A percentile compares a stretch with the other conserved stretches of the same genome.
phyloP scores from a whole-genome alignment of 176 grass and related monocot species.

The Aegilops tauschii region DNA sequence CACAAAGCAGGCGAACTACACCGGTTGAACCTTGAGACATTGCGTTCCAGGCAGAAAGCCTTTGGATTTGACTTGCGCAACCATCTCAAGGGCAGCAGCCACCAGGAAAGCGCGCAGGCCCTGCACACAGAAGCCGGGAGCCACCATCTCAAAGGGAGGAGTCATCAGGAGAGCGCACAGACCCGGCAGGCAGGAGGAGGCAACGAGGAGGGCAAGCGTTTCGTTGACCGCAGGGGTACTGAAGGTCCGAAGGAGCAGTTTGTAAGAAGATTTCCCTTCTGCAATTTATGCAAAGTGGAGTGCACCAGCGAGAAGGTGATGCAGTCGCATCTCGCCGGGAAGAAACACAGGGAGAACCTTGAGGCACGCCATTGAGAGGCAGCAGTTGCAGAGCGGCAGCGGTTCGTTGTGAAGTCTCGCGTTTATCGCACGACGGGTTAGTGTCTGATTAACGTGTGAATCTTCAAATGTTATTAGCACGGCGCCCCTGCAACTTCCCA shows the following conservation, averaged over 20 bases:
- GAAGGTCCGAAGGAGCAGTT: not conserved
- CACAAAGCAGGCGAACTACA: conserved; percentile 15
- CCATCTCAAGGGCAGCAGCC: not conserved
- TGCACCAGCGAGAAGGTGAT: not conserved
- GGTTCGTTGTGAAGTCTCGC: not conserved
- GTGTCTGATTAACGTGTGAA: not conserved
- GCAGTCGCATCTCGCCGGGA: conserved; percentile 10
- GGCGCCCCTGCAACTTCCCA: not conserved
- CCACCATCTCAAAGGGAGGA: not conserved
- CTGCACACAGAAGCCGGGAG: not conserved
- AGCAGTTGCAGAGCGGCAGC: not conserved
- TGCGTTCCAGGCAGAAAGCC: not conserved
- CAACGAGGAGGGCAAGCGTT: not conserved
- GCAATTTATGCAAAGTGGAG: not conserved
- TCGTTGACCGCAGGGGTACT: not conserved
- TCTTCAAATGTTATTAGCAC: not conserved
- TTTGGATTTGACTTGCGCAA: not conserved
- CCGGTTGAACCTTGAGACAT: not conserved
- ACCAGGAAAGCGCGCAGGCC: not conserved
- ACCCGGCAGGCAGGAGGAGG: not conserved
- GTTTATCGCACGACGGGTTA: not conserved
- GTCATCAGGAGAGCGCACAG: not conserved
- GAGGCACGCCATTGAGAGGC: not conserved
- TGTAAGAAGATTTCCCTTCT: not conserved
- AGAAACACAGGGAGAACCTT: not conserved